Percentiles rank a stretch among this genome's conserved stretches.
These are phyloP conservation scores for Cadophora sp. DNA, from an alignment of 2,329 filamentous ascomycete species.

Conservation along the genomic window DNA sequence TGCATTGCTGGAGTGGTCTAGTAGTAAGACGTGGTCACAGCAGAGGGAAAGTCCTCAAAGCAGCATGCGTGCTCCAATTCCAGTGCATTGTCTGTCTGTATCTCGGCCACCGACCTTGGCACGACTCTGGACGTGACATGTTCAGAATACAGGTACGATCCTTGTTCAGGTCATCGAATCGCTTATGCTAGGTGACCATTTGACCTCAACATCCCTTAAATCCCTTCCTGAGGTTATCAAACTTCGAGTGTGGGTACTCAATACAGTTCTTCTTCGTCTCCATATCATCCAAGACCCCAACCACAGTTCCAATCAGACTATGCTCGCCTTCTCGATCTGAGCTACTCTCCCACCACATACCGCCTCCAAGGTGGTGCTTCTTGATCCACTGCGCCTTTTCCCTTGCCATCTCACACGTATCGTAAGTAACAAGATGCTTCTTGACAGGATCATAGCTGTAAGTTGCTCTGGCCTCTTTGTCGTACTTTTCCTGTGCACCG, in stretches of 20 bases:
- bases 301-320: conserved; percentile 73
- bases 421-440: conserved; percentile 79
- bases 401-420: conserved; percentile 69
- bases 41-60: too few species aligned
- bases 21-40: too few species aligned
- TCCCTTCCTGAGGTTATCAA: conserved; percentile 70
- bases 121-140: too few species aligned
- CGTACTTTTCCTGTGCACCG: conserved; percentile 68
- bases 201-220: conserved; percentile 48
- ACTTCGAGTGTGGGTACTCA: conserved; percentile 69
- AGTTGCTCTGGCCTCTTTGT: conserved; percentile 70
- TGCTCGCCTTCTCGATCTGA: conserved; percentile 70
- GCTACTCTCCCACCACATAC: conserved; percentile 92
- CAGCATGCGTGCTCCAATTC: too few species aligned
- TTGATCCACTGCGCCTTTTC: conserved; percentile 77
- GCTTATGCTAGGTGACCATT: neutral
- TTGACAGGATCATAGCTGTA: conserved; percentile 75
- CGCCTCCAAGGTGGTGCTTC: conserved; percentile 74
- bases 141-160: too few species aligned
- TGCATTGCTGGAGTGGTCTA: neutral
- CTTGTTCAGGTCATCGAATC: too few species aligned
- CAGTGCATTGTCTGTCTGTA: too few species aligned
- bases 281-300: conserved; percentile 62
- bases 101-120: too few species aligned
- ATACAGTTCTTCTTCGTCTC: conserved; percentile 64